Evolutionary conservation across 768 basidiomycete species (phyloP), one percentile per base, ranked within the genome.

Genomic region (Kwoniella europaea): DNA sequence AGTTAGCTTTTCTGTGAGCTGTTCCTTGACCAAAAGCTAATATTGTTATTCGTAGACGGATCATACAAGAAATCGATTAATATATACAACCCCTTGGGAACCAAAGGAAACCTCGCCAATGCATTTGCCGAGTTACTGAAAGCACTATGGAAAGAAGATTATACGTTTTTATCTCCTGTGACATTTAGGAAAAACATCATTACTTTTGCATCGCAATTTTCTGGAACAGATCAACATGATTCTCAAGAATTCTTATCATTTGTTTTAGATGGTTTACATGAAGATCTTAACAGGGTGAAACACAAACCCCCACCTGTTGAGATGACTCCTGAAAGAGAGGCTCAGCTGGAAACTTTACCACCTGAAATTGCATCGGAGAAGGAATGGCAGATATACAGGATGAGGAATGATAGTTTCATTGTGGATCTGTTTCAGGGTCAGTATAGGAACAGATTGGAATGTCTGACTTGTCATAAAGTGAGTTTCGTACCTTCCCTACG

Each of bases 371-470:
- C 94, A 20, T 91, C 92, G 80, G 91, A 93, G 75, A 89, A 92
- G 78, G 96, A 98, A 84, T 99, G 96, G 96, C 86, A 89, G 71
- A 88, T 91, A 50, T 98, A 97, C 87, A 89, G 89, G 82, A 89
- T 89, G 85, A 88, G 92, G 67, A 94, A 98, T 80, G 93, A 99
- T 81, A 93, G 92, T 77, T 84, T 98, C 65, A 91, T 99, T 64
- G 97, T 98, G 35, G 95, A 98, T 84, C 92, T 91, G 80, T 98
- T 99, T 86, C 96, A 98, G 84, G 96, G 96, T 12, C 97, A 98
- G 83, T 98, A 97, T 83, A 87, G 93, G 73, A 98, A 91, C 84
- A 87, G 90, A 65, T 83, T 99, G 84, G 88, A 92, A 77, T 99
- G 96, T 83, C 80, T 94, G 80, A 96, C 91, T 4, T 99, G 96